Evolutionary conservation across 495 filamentous ascomycete genomes (phyloP).

Genomic region (Daldinia vernicosa): DNA sequence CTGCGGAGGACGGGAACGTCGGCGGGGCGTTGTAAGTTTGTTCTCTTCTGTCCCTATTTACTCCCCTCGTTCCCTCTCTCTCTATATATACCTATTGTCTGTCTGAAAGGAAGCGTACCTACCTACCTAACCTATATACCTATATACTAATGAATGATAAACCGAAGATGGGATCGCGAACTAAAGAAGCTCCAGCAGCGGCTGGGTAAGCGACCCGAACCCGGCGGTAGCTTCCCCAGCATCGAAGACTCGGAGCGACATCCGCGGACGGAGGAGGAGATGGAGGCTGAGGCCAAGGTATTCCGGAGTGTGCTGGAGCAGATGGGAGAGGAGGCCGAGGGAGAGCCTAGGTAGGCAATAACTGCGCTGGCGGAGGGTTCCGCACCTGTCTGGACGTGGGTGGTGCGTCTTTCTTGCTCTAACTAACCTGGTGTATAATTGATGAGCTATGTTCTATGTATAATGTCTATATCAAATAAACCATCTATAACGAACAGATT

Average conservation of each 20-base stretch:
- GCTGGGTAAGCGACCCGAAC: conserved; percentile 45
- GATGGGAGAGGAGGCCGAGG: conserved; percentile 46
- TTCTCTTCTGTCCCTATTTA: neutral
- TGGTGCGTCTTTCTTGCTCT: neutral
- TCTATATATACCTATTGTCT: too few relatives aligned
- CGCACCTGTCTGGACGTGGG: neutral
- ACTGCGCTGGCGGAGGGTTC: neutral
- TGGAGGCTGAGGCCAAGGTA: conserved; percentile 78
- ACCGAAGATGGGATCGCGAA: conserved; percentile 32
- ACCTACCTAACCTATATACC: too few relatives aligned
- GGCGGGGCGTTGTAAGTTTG: conserved; percentile 64
- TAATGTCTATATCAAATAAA: neutral
- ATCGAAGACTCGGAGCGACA: conserved; percentile 74
- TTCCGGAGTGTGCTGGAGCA: conserved; percentile 57
- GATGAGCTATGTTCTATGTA: neutral
- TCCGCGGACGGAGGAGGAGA: conserved; percentile 75
- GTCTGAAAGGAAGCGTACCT: too few relatives aligned
- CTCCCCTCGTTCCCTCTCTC: neutral
- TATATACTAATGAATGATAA: conserved; percentile 4
- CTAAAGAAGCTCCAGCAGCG: conserved; percentile 12
- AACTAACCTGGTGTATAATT: neutral
- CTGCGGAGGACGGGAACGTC: conserved; percentile 87
- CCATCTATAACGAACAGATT: neutral
- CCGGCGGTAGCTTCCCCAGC: conserved; percentile 57
- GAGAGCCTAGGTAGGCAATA: neutral